Conservation (phyloP, 2,329 filamentous ascomycete genomes). For the Colletotrichum coccodes region DNA sequence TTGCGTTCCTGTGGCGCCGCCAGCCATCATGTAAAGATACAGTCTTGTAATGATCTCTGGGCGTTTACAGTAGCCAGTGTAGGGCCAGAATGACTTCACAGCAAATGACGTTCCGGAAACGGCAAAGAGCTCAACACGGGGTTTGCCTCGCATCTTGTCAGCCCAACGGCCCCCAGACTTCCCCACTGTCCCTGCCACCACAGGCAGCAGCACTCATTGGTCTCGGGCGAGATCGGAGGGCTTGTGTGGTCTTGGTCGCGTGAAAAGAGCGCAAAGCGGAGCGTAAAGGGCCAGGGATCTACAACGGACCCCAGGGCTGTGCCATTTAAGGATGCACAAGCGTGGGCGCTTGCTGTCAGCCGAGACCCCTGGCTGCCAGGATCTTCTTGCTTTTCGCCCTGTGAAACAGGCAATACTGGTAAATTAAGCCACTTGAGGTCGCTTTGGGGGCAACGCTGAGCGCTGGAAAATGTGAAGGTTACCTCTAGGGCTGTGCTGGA, state of each 20-base stretch:
- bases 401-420: not conserved
- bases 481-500: slow-evolving; percentile 17
- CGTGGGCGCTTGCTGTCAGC: slow-evolving; percentile 10
- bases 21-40: not conserved
- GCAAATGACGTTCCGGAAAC: not conserved
- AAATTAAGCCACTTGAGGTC: not conserved
- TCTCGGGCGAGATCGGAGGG: not conserved
- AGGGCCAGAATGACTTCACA: not conserved
- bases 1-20: not conserved
- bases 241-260: not conserved
- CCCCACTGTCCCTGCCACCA: not conserved
- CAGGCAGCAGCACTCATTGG: not conserved
- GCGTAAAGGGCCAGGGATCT: not conserved
- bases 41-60: not conserved
- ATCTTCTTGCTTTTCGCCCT: not conserved
- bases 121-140: not conserved
- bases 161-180: not conserved
- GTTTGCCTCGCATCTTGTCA: not conserved
- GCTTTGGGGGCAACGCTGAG: not conserved
- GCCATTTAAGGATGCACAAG: not conserved
- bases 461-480: slow-evolving; percentile 5
- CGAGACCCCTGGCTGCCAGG: not conserved
- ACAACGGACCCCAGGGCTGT: not conserved
- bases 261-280: not conserved
- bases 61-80: not conserved